Base-by-base conservation (phyloP, 2,329 filamentous ascomycete genomes). In the Pseudogymnoascus verrucosus region DNA sequence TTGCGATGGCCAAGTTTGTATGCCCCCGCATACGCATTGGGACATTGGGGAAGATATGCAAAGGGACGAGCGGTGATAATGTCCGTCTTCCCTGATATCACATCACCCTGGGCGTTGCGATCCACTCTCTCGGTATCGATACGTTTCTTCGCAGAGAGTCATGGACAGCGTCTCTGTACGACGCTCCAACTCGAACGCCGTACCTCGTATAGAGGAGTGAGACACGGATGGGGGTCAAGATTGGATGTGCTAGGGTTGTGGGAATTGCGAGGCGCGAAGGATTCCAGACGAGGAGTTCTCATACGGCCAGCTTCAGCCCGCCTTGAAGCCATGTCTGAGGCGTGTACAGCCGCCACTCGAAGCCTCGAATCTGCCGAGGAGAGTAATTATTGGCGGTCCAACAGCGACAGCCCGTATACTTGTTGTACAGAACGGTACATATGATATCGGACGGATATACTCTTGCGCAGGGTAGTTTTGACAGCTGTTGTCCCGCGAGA, bases 321-420 rank as follows among this genome's bases (percentile, higher is more conserved):
- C 31, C 47, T 54, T 8, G n/a, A 54, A 31, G 47, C 47, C 26
- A 34, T 54, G 47, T 31, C 47, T 31, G 4, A 19, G 47, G 14
- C 23, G n/a, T 16, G 23, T 16, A 16, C 47, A 54, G 47, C 14
- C 26, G 47, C 47, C 26, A 10, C 26, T 7, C 19, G 26, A 12
- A 31, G 47, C n/a, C 26, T 57, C 19, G 26, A 28, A 12, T 8
- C n/a, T 34, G 47, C 47, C 19, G n/a, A 57, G 26, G 47, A 57
- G n/a, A 57, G 26, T 34, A 57, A 57, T 57, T n/a, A 57, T 57
- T 34, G 47, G n/a, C 26, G 47, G n/a, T 19, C 47, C 47, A 57
- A 54, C n/a, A 31, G 26, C 26, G 10, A 57, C 8, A 31, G 11
- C 26, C 26, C 26, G 47, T 51, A 34, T 57, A 57, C n/a, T 34